Evolutionary conservation across 108 stramenopile genomes (phyloP).

Genomic region (Nannochloropsis gaditana): DNA sequence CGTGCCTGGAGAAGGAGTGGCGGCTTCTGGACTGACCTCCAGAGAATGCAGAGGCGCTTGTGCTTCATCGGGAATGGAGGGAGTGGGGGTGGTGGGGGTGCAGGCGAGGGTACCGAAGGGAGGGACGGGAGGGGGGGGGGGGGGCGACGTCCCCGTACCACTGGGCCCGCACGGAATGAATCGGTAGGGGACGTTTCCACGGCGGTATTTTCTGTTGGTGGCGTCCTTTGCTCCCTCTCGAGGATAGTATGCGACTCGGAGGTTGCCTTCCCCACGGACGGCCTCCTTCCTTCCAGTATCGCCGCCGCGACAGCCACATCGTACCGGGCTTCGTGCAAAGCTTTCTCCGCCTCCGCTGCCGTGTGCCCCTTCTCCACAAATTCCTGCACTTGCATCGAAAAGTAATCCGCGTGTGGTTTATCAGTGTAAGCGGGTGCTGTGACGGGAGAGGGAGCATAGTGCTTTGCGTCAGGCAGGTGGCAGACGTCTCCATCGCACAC

Average conservation of each 20-base stretch:
- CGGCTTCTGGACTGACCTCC: neutral
- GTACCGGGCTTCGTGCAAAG: slow-evolving; percentile 19
- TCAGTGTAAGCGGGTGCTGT: neutral
- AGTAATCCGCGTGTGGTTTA: neutral
- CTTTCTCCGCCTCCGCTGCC: slow-evolving; percentile 16
- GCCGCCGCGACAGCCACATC: slow-evolving; percentile 35
- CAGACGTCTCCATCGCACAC: slow-evolving; percentile 41
- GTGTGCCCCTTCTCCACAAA: slow-evolving; percentile 34
- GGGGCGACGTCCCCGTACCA: neutral
- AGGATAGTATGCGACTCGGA: neutral
- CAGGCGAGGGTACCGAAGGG: neutral
- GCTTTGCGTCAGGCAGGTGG: slow-evolving; percentile 1
- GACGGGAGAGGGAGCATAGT: neutral
- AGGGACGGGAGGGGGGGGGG: neutral
- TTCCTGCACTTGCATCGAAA: slow-evolving; percentile 9
- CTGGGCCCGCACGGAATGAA: neutral
- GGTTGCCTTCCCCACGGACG: slow-evolving; percentile 20
- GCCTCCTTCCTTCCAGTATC: slow-evolving; percentile 18
- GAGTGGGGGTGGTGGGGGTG: neutral
- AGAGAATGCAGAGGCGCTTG: neutral
- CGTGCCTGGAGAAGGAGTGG: neutral
- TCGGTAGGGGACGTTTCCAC: neutral
- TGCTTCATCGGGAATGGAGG: neutral
- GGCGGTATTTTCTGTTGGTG: neutral
- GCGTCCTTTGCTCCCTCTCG: neutral